These are phyloP conservation scores for Paulownia fortunei DNA, from an alignment of 257 asterid genomes.

Conservation along the genomic window DNA sequence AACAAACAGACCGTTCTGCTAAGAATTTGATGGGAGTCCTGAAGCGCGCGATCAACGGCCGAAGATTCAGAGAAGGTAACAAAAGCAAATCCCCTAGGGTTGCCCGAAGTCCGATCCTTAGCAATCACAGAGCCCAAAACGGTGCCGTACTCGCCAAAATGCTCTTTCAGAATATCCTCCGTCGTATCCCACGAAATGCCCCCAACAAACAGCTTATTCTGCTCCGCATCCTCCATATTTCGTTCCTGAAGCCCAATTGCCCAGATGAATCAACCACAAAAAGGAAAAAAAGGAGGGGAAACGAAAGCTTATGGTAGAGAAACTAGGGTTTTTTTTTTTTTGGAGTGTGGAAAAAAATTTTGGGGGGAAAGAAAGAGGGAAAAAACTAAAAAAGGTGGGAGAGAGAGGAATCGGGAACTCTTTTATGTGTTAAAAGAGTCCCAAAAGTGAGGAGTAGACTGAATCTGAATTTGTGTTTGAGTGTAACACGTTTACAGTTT, in stretches of 20 bases:
- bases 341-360: conserved; percentile 21
- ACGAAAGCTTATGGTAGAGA: conserved; percentile 12
- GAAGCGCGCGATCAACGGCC: conserved; percentile 73
- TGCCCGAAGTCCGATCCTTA: conserved; percentile 63
- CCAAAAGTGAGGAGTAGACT: conserved; percentile 44
- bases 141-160: conserved; percentile 72
- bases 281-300: neutral
- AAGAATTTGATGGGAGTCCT: conserved; percentile 71
- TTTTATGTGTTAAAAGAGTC: conserved; percentile 24
- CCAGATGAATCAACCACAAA: conserved; percentile 4
- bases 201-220: conserved; percentile 83
- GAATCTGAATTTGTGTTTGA: conserved; percentile 27
- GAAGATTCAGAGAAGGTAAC: conserved; percentile 74
- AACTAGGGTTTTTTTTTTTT: conserved; percentile 43
- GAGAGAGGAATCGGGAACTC: neutral
- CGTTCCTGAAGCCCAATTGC: conserved; percentile 23
- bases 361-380: conserved; percentile 39
- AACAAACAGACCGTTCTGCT: conserved; percentile 64
- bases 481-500: conserved; percentile 16
- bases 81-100: conserved; percentile 88
- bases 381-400: neutral
- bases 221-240: conserved; percentile 75
- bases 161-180: conserved; percentile 62
- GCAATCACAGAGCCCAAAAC: conserved; percentile 65
- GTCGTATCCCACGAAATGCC: conserved; percentile 92